Evolutionary conservation across 73 alveolate species (phyloP), one percentile per base, ranked within the genome.

Genomic region (Uronychia setigera): DNA sequence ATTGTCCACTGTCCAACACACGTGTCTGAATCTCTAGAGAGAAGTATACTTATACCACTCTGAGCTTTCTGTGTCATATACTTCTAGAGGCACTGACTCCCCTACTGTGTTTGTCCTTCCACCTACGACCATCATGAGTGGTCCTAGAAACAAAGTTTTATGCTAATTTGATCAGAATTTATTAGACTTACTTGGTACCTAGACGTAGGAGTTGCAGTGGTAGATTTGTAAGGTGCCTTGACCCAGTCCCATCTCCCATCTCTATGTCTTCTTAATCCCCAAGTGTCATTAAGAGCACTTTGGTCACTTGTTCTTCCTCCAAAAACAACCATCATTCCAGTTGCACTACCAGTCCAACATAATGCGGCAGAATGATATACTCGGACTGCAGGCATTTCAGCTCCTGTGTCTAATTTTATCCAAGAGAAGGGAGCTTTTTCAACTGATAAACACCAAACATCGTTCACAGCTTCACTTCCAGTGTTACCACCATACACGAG

Each of bases 231-330:
- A 9, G 99, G 99, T 5, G 99, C 99, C 28, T 87, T 87, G 33
- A 91, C 98, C 99, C 99, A 97, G 90, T 97, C 99, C 99, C 99
- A 97, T 87, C 97, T 89, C 0, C 99, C 99, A 91, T 97, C 98
- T 92, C 99, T 88, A 85, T 96, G 99, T 76, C 98, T 90, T 94
- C 99, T 94, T 13, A 97, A 86, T 27, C 99, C 99, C 99, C 99
- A 97, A 31, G 98, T 92, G 87, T 97, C 99, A 83, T 96, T 97
- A 46, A 97, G 89, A 32, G 99, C 97, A 81, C 83, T 75, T 77
- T 92, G 81, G 88, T 97, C 98, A 29, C 92, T 89, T 26, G 99
- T 94, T 82, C 99, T 86, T 46, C 99, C 99, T 13, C 99, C 99
- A 91, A 94, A 97, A 57, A 95, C 93, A 5, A 97, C 98, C 91